A percentile compares a stretch with the other conserved stretches of the same genome.
These are phyloP conservation scores for Globisporangium solare DNA, from an alignment of 352 stramenopile species.

Conservation along the genomic window DNA sequence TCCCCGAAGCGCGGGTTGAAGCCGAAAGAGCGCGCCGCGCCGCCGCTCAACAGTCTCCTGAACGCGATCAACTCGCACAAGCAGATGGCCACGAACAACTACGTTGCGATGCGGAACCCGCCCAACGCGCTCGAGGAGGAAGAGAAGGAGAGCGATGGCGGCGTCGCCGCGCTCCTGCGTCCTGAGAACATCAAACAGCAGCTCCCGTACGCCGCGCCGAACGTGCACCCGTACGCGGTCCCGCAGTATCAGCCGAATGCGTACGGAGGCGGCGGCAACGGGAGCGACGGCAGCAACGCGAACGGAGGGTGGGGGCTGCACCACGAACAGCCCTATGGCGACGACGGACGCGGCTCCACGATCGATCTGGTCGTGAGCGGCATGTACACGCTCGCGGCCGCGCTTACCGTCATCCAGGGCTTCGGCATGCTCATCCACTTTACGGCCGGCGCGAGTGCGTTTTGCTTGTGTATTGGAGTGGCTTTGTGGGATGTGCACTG, in stretches of 20 bases:
- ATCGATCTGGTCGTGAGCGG: conserved; percentile 83
- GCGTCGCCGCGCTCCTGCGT: conserved; percentile 4
- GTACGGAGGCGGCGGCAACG: conserved; percentile 30
- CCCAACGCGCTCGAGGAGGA: conserved; percentile 28
- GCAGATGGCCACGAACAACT: conserved; percentile 20
- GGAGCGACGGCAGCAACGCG: conserved; percentile 21
- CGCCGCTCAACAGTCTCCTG: background rate
- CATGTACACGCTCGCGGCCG: conserved; percentile 82
- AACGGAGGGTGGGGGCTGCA: conserved; percentile 33
- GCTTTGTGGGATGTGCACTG: too few species aligned
- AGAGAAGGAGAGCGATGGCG: conserved; percentile 45
- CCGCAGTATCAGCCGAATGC: conserved; percentile 69
- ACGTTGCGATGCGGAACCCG: conserved; percentile 28
- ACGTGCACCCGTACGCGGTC: conserved; percentile 78
- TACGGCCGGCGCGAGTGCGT: conserved; percentile 47
- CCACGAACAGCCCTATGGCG: conserved; percentile 28
- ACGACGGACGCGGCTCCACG: conserved; percentile 38
- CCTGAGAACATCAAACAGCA: conserved; percentile 22
- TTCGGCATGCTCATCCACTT: conserved; percentile 84
- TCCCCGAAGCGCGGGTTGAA: conserved; percentile 21
- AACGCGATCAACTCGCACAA: conserved; percentile 1
- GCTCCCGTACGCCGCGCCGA: conserved; percentile 65
- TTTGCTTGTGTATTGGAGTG: conserved; percentile 1
- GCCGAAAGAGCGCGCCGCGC: conserved; percentile 10
- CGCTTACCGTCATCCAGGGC: conserved; percentile 77